phyloP scores from a whole-genome alignment of 345 rosid genomes.

The Citrus cavaleriei region DNA sequence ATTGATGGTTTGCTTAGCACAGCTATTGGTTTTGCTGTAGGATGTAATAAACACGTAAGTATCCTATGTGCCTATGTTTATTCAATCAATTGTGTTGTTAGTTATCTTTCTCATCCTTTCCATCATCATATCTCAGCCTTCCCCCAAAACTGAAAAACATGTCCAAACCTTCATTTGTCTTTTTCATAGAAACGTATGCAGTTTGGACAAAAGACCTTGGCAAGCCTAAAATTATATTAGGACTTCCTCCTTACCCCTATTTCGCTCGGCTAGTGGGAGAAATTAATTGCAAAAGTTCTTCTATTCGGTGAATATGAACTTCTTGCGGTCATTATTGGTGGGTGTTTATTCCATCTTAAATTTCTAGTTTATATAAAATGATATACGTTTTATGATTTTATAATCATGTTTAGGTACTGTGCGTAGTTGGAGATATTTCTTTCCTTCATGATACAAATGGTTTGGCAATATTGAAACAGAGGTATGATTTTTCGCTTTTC shows the following conservation, averaged over 20 bases:
- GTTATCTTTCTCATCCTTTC: background rate
- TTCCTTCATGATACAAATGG: slow-evolving; percentile 98
- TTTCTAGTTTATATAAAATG: background rate
- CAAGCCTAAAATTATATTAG: background rate
- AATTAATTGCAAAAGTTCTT: background rate
- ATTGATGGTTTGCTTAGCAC: slow-evolving; percentile 97
- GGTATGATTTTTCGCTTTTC: slow-evolving; percentile 34
- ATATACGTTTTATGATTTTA: background rate
- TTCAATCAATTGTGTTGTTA: background rate
- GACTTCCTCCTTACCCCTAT: background rate
- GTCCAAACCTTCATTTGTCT: background rate
- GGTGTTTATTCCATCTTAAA: background rate
- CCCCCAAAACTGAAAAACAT: background rate
- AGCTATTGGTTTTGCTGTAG: slow-evolving; percentile 86
- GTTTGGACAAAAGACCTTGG: background rate
- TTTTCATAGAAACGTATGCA: background rate
- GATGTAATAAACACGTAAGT: slow-evolving; percentile 77
- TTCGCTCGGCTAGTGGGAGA: background rate
- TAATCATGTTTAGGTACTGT: slow-evolving; percentile 51
- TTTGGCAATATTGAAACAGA: slow-evolving; percentile 70
- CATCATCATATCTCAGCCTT: background rate
- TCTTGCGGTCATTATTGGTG: background rate
- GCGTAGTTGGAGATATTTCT: slow-evolving; percentile 84
- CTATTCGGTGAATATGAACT: background rate
- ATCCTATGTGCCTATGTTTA: background rate